Evolutionary conservation across 345 rosid species (phyloP).

Genomic region (Pugionium dolabratum): DNA sequence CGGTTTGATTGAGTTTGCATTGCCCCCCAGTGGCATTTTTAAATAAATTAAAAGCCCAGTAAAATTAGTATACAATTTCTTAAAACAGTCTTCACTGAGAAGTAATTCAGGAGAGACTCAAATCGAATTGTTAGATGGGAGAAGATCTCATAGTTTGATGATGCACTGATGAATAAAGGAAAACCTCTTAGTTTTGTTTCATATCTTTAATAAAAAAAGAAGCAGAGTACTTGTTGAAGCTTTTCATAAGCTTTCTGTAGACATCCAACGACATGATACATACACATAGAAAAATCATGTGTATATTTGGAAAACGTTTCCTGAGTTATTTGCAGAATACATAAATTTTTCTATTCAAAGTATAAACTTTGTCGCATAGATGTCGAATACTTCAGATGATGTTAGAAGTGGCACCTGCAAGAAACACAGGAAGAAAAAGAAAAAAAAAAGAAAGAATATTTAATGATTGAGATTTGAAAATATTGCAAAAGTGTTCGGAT

Average conservation of each 20-base stretch:
- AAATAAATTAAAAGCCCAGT: no score
- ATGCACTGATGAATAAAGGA: no score
- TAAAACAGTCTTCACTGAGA: no score
- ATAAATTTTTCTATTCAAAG: constrained; percentile 37
- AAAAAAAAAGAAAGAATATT: no score
- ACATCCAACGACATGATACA: constrained; percentile 8
- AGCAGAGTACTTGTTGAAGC: constrained; percentile 16
- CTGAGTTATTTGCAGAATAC: constrained; percentile 15
- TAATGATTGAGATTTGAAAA: constrained; percentile 16
- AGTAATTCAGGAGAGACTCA: no score
- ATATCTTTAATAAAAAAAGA: constrained; percentile 18
- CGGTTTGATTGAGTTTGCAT: no score
- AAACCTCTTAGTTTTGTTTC: background rate
- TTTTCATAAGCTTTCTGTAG: constrained; percentile 11
- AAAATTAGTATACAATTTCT: no score
- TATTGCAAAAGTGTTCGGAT: background rate
- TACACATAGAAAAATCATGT: constrained; percentile 10
- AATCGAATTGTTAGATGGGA: no score
- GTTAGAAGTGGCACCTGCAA: constrained; percentile 76
- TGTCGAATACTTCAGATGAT: constrained; percentile 57
- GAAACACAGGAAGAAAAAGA: background rate
- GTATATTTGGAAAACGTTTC: constrained; percentile 18
- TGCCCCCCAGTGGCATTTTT: no score
- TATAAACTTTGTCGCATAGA: constrained; percentile 50
- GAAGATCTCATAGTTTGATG: no score